A percentile compares a stretch with the other conserved stretches of the same genome.
These are phyloP conservation scores for Mallotus japonicus DNA, from an alignment of 441 rosid species.

Conservation along the genomic window DNA sequence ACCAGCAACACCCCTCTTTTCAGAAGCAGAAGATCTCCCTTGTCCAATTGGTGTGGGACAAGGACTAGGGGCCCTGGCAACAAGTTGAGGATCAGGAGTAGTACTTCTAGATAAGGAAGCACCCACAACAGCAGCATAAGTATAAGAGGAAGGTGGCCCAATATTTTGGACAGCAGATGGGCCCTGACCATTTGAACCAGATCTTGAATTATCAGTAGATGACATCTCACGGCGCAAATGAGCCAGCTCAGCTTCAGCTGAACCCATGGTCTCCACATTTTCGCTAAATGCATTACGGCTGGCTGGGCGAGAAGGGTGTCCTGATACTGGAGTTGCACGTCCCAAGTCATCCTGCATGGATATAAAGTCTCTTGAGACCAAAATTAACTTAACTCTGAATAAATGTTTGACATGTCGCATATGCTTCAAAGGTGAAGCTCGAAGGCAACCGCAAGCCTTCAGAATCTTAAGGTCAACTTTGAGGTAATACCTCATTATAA, in stretches of 20 bases:
- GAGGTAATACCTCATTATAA: too few relatives aligned
- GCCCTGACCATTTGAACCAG: constrained; percentile 42
- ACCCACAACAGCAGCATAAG: too few relatives aligned
- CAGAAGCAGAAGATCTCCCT: constrained; percentile 43
- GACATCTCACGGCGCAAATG: constrained; percentile 40
- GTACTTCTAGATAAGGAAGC: neutral
- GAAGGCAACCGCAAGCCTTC: neutral
- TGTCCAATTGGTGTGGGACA: constrained; percentile 53
- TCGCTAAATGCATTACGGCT: constrained; percentile 84
- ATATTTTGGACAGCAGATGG: constrained; percentile 42
- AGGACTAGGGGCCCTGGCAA: constrained; percentile 61
- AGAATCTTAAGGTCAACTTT: neutral
- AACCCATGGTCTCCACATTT: constrained; percentile 38
- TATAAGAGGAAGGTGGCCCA: too few relatives aligned
- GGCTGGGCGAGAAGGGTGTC: constrained; percentile 79
- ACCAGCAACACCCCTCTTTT: constrained; percentile 40
- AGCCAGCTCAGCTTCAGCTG: constrained; percentile 58
- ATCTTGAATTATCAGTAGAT: constrained; percentile 38
- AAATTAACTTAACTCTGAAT: neutral
- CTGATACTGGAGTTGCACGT: constrained; percentile 37
- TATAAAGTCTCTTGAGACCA: neutral
- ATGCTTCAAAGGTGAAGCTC: too few relatives aligned
- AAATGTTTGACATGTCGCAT: too few relatives aligned
- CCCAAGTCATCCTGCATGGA: constrained; percentile 70
- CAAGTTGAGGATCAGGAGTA: constrained; percentile 64